Evolutionary conservation across 441 rosid species (phyloP), one percentile per base, ranked within the genome.

Genomic region (Gossypium laxum): DNA sequence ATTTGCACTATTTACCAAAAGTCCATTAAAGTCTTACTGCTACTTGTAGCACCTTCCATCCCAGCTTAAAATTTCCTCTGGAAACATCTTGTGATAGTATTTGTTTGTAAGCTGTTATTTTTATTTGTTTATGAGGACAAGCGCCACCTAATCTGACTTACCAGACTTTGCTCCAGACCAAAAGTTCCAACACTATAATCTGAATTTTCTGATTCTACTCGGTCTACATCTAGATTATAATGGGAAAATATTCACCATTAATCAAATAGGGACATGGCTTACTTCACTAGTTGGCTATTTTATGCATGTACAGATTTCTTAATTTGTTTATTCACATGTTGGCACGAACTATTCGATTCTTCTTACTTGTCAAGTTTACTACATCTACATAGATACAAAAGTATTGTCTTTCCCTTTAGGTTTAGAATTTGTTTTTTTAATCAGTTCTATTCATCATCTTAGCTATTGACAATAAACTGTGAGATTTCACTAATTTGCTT

Each of bases 301-400:
- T 48, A 48, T 67, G 57, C 43, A 26, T 45, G 47, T 10, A 52
- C 61, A 67, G 26, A 32, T 68, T 11, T 68, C 50, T 17, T 68
- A 68, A 1, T 18, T 10, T 54, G 18, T 52, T 21, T 43, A 52
- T 68, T 50, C 45, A 30, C 50, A 52, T 30, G 26, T 52, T 30
- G 61, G 12, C 18, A 30, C 6, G 8, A 43, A 50, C 60, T 7
- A 10, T 51, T 26, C 0, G 11, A 30, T 41, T 50, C n/a, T 51
- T 17, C 60, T 51, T 2, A 15, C 47, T 30, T 30, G 17, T 67
- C 18, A 67, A 67, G 24, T 50, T 43, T 18, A 43, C 41, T 5
- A 51, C 15, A 26, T 50, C 59, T 15, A 48, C 12, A 15, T 10
- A 51, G 45, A 51, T 52, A 22, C 17, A 2, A 17, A 28, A 52